A percentile compares a stretch with the other conserved stretches of the same genome.
Conservation (phyloP, 805 yeast genomes). For the Ascoidea asiatica region DNA sequence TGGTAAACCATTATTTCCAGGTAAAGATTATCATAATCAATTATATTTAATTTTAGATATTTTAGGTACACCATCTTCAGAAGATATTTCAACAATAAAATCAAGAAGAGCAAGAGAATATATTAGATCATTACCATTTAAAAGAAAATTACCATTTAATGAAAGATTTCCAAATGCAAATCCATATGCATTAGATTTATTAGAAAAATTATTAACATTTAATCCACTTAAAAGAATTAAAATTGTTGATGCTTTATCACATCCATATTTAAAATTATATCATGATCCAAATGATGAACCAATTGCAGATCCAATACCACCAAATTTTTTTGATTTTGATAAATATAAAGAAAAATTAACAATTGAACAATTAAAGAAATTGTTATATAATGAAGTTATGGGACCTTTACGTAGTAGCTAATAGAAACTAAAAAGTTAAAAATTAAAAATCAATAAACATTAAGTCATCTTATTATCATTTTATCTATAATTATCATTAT, state of each 20-base stretch:
- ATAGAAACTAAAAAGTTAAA: too few relatives aligned
- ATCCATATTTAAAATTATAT: conserved; percentile 76
- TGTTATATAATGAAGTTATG: conserved; percentile 77
- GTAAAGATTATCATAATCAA: conserved; percentile 88
- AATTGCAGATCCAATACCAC: conserved; percentile 65
- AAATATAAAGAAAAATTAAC: conserved; percentile 66
- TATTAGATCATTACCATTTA: conserved; percentile 63
- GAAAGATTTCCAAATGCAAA: conserved; percentile 34
- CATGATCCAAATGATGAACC: conserved; percentile 97
- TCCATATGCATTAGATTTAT: conserved; percentile 55
- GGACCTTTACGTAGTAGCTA: too few relatives aligned
- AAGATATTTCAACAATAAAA: conserved; percentile 62
- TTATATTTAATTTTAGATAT: conserved; percentile 72
- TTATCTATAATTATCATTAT: too few relatives aligned
- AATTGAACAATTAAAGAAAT: conserved; percentile 59
- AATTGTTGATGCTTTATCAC: conserved; percentile 72
- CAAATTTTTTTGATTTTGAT: conserved; percentile 84
- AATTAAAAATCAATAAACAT: too few relatives aligned
- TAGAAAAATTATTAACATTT: conserved; percentile 62
- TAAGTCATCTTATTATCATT: too few relatives aligned
- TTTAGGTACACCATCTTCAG: conserved; percentile 77
- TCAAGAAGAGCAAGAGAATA: conserved; percentile 83
- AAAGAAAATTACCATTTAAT: conserved; percentile 42
- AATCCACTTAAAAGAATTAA: conserved; percentile 75
- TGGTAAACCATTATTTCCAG: conserved; percentile 85